Percentiles rank a stretch among this genome's conserved stretches.
Evolutionary conservation across 1,284 basidiomycete genomes (phyloP).

Genomic region (Neonothopanus nambi): DNA sequence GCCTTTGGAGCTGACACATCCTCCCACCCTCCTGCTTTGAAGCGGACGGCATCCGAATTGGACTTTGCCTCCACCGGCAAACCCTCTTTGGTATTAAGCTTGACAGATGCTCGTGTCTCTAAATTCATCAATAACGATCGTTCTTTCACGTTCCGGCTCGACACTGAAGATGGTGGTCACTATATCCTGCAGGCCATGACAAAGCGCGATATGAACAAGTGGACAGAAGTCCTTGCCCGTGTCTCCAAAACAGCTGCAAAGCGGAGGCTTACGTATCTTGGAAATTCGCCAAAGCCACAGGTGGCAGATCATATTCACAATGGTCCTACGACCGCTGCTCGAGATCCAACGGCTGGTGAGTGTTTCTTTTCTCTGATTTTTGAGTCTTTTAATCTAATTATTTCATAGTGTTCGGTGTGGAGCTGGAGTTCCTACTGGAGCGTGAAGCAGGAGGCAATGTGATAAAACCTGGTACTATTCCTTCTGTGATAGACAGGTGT

Average conservation of each 20-base stretch:
- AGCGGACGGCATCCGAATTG: conserved; percentile 67
- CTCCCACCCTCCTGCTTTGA: conserved; percentile 39
- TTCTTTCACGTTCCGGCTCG: conserved; percentile 77
- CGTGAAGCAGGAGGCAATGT: conserved; percentile 58
- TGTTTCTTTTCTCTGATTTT: conserved; percentile 11
- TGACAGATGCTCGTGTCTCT: conserved; percentile 68
- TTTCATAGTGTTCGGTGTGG: conserved; percentile 72
- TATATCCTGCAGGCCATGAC: conserved; percentile 74
- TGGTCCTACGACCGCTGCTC: conserved; percentile 39
- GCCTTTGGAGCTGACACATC: conserved; percentile 67
- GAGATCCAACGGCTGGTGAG: conserved; percentile 59
- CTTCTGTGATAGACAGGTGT: conserved; percentile 64
- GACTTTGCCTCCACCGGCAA: conserved; percentile 72
- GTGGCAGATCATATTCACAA: conserved; percentile 69
- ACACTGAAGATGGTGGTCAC: conserved; percentile 83
- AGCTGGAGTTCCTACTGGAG: conserved; percentile 64
- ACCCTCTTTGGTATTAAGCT: conserved; percentile 69
- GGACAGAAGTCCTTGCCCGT: conserved; percentile 71
- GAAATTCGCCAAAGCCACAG: conserved; percentile 67
- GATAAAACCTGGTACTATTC: conserved; percentile 57
- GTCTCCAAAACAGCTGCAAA: conserved; percentile 73
- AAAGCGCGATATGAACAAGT: conserved; percentile 67
- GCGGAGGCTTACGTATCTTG: conserved; percentile 78
- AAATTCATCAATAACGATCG: conserved; percentile 76
- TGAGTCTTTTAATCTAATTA: conserved; percentile 10